Percentiles rank a stretch among this genome's conserved stretches.
Conservation (phyloP, 345 rosid species). For the Durio zibethinus region DNA sequence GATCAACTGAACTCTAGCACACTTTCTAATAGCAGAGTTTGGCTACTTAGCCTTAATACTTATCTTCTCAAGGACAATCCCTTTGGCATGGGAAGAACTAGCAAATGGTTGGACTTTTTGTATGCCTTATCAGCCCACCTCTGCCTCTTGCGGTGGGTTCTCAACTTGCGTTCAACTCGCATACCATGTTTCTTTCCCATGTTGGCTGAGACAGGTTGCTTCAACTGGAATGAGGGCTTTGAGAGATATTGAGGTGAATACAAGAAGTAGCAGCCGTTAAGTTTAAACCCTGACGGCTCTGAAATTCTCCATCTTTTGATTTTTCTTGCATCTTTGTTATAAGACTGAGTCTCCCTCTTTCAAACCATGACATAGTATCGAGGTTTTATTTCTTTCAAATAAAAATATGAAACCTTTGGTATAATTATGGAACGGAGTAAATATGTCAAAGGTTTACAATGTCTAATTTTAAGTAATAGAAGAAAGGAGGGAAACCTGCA, state of each 20-base stretch:
- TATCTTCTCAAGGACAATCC: conserved; percentile 59
- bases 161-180: conserved; percentile 65
- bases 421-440: not conserved
- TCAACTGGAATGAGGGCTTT: too few species aligned
- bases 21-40: conserved; percentile 68
- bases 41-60: conserved; percentile 55
- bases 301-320: too few species aligned
- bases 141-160: conserved; percentile 42
- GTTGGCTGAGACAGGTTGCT: too few species aligned
- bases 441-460: too few species aligned
- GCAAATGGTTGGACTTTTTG: conserved; percentile 66
- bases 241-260: too few species aligned
- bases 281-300: too few species aligned
- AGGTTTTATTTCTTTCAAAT: not conserved
- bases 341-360: too few species aligned
- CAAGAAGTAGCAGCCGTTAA: too few species aligned
- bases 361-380: not conserved
- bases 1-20: conserved; percentile 67
- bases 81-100: conserved; percentile 62
- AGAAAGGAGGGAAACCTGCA: not conserved
- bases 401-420: not conserved
- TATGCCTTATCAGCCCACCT: conserved; percentile 66
- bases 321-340: too few species aligned
- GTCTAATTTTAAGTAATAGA: not conserved
- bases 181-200: conserved; percentile 57